Evolutionary conservation across 441 rosid species (phyloP).

Genomic region (Aquilaria agallochum): DNA sequence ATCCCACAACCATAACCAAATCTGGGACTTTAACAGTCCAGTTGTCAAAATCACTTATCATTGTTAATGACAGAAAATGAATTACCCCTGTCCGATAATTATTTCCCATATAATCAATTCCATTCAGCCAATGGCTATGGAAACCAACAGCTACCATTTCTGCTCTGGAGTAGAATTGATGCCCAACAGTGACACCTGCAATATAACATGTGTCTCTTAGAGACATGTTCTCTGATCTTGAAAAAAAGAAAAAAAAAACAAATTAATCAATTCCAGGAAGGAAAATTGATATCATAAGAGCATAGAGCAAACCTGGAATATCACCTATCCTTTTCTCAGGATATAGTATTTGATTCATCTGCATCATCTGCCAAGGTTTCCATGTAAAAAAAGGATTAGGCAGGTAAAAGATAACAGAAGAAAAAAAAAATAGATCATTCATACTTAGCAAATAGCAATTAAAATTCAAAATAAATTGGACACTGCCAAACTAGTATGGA

Average conservation of each 20-base stretch:
- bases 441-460: too few species aligned
- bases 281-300: background rate
- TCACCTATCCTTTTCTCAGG: conserved; percentile 58
- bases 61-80: background rate
- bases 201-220: conserved; percentile 9
- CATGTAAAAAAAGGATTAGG: conserved; percentile 2
- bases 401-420: conserved; percentile 4
- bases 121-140: conserved; percentile 89
- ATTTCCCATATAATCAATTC: conserved; percentile 76
- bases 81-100: conserved; percentile 37
- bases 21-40: too few species aligned
- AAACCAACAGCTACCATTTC: conserved; percentile 88
- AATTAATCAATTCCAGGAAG: background rate
- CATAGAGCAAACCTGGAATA: conserved; percentile 56
- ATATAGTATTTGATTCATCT: conserved; percentile 40
- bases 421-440: background rate
- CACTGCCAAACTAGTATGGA: too few species aligned
- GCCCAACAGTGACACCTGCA: conserved; percentile 77
- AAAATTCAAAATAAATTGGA: too few species aligned
- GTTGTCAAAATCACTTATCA: background rate
- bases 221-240: background rate
- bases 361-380: conserved; percentile 44
- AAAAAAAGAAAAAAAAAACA: conserved; percentile 2
- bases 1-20: too few species aligned
- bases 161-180: conserved; percentile 80